Base-by-base conservation (phyloP, 768 basidiomycete genomes). In the Kwoniella mangroviensis region DNA sequence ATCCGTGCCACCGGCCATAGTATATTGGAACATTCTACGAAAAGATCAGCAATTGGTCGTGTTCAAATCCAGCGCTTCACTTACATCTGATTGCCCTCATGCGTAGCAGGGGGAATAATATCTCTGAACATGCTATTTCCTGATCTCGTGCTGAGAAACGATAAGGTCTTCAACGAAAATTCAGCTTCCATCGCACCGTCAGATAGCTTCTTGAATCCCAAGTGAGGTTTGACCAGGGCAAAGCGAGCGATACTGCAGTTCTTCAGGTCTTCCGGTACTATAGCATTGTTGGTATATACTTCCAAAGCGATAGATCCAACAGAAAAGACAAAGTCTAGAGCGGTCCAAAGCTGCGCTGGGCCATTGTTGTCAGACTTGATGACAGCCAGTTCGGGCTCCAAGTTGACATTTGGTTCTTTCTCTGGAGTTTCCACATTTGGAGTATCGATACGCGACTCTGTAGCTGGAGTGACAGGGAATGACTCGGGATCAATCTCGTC, bases 91-190 rank as follows among this genome's bases (percentile, higher is more conserved):
- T 97, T 93, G 69, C 95, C 94, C 61, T 90, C 88, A 75, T 97
- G 93, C 67, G 90, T 88, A 15, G 93, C 91, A 5, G 94, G 90
- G 13, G 97, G 96, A 70, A 99, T 92, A 67, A 99, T 94, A 82
- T 98, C 95, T 52, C 94, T 88, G 85, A 94, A 98, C 76, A 88
- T 90, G 26, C 93, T 91, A 57, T 86, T 85, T 7, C 93, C 92
- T 0, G 92, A 88, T 63, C 90, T 87, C 2, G 90, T 98, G 80
- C 96, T 95, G 82, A 88, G 89, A 86, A 98, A 90, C 0, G 93
- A 93, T 78, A 98, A 90, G 0, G 96, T 95, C 75, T 90, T 89
- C n/a, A 98, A 83, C 28, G 94, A 86, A 58, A 98, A 84, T 83
- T 97, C 94, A 2, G 91, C 90, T 81, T 97, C 93, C 69, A 88